Evolutionary conservation across 306 rosid genomes (phyloP).

Genomic region (Citrullus mucosospermus): DNA sequence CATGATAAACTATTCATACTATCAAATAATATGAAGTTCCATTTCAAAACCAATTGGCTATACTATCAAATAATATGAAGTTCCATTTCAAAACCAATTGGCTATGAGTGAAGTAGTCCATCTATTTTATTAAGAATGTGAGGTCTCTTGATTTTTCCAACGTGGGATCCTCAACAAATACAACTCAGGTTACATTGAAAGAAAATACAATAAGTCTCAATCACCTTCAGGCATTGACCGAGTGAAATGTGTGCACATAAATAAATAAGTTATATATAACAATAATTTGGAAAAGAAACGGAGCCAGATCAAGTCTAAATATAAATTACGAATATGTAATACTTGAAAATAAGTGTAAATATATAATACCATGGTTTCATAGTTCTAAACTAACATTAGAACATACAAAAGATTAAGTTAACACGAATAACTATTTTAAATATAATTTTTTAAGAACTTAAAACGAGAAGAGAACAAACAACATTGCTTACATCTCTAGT

Average conservation of each 20-base stretch:
- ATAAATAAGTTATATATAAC: neutral
- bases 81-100: too few species aligned
- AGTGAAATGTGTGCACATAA: neutral
- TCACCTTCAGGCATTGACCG: neutral
- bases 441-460: neutral
- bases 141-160: too few species aligned
- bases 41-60: too few species aligned
- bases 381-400: neutral
- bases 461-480: neutral
- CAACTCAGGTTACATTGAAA: neutral
- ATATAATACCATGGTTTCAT: neutral
- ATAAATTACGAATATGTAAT: neutral
- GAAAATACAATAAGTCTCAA: neutral
- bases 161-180: too few species aligned
- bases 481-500: neutral
- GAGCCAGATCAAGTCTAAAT: neutral
- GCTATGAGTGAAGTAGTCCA: too few species aligned
- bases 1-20: neutral
- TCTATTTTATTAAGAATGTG: too few species aligned
- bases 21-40: too few species aligned
- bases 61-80: too few species aligned
- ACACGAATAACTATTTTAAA: neutral
- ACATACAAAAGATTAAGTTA: neutral
- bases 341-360: neutral
- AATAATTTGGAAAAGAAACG: neutral